These are phyloP conservation scores for Ruellia speciosa DNA, from an alignment of 305 asterid species.

Conservation along the genomic window DNA sequence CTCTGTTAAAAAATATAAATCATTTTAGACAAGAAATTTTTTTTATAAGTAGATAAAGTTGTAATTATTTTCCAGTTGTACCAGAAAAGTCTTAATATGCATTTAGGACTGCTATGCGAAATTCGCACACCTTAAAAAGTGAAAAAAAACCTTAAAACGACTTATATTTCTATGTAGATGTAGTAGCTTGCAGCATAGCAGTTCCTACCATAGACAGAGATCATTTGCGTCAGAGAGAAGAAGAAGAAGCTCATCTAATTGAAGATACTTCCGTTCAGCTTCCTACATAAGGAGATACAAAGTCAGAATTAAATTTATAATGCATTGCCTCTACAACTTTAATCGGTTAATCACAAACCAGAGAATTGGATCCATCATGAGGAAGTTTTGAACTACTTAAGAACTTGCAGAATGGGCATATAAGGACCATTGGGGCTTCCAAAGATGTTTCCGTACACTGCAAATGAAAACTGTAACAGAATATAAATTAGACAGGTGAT, in stretches of 20 bases:
- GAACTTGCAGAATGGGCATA: conserved; percentile 59
- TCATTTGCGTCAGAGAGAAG: conserved; percentile 57
- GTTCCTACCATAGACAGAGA: conserved; percentile 61
- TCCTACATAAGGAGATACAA: conserved; percentile 38
- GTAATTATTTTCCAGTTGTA: no score
- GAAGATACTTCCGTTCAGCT: conserved; percentile 48
- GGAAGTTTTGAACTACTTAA: conserved; percentile 44
- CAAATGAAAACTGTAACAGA: conserved; percentile 58
- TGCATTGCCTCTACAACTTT: conserved; percentile 14
- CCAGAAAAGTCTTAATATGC: no score
- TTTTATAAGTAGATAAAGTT: no score
- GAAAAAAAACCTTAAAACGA: background rate
- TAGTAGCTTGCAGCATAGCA: background rate
- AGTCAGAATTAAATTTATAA: conserved; percentile 23
- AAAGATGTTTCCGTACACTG: conserved; percentile 36
- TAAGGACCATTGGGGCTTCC: conserved; percentile 32
- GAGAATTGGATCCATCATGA: conserved; percentile 36
- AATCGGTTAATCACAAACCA: conserved; percentile 45
- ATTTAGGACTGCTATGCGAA: no score
- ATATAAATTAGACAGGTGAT: conserved; percentile 16
- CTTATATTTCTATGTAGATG: no score
- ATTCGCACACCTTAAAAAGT: no score
- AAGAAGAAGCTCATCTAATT: conserved; percentile 43
- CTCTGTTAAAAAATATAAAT: no score
- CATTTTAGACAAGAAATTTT: no score